Percentiles rank a stretch among this genome's conserved stretches.
Conservation (phyloP, 495 filamentous ascomycete genomes). For the Aspergillus bridgeri region DNA sequence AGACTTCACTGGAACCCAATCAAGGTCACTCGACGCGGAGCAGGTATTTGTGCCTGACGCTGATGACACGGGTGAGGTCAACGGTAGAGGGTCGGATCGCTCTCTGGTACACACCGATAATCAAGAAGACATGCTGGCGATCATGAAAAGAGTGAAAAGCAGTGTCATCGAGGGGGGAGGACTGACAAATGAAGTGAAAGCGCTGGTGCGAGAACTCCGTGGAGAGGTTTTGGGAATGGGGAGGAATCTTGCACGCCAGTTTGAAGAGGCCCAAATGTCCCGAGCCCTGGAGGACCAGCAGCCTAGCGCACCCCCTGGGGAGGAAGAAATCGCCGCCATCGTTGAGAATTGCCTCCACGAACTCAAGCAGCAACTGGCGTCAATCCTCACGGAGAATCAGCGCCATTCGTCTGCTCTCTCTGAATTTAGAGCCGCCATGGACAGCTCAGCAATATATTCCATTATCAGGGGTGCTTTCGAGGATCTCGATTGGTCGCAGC, state of each 20-base stretch:
- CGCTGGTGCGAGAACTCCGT: slow-evolving; percentile 79
- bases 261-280: slow-evolving; percentile 61
- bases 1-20: slow-evolving; percentile 16
- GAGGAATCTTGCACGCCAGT: slow-evolving; percentile 74
- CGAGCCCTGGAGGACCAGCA: slow-evolving; percentile 44
- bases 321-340: slow-evolving; percentile 71
- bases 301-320: slow-evolving; percentile 46
- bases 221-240: slow-evolving; percentile 95
- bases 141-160: slow-evolving; percentile 80
- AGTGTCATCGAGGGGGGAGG: slow-evolving; percentile 81
- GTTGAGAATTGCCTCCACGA: slow-evolving; percentile 76
- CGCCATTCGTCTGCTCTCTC: slow-evolving; percentile 56
- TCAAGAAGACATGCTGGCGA: slow-evolving; percentile 66
- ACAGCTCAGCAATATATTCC: slow-evolving; percentile 76
- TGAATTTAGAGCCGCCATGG: slow-evolving; percentile 52
- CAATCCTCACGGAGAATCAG: slow-evolving; percentile 68
- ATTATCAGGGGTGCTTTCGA: slow-evolving; percentile 74
- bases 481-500: slow-evolving; percentile 49
- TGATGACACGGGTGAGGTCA: slow-evolving; percentile 10
- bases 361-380: slow-evolving; percentile 75
- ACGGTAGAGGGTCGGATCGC: slow-evolving; percentile 17
- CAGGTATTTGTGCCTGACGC: slow-evolving; percentile 25
- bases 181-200: slow-evolving; percentile 85
- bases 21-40: slow-evolving; percentile 26
- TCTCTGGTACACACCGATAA: slow-evolving; percentile 28